Base-by-base conservation (phyloP, 805 yeast genomes). In the Candida berthetii region DNA sequence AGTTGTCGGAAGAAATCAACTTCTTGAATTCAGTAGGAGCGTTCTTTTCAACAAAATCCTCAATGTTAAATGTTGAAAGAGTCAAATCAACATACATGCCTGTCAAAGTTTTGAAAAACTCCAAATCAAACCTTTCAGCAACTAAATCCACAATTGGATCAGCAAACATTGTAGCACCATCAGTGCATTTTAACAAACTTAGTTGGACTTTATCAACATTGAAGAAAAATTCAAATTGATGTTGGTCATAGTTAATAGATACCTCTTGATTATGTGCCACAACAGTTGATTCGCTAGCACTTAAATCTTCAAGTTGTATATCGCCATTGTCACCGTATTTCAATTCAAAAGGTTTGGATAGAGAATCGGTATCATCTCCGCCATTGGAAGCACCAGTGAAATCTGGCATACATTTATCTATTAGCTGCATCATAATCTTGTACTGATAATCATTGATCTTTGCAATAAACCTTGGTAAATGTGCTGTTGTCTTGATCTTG, bases 371-470 rank as follows among this genome's bases (percentile, higher is more conserved):
- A 5, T 54, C 64, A 17, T 65, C 71, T 2, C 48, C 53, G 10
- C 66, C 68, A 4, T 47, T 44, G 27, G 44, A 31, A 7, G 31
- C 50, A 11, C 48, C 28, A 31, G n/a, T n/a, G n/a, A 57, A 48
- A 24, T 55, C 53, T 2, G 96, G 97, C 10, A 88, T 69, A 17
- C 82, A 76, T 9, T 69, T 74, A 38, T 83, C 84, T 28, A 91
- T 65, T 35, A 91, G 65, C 43, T 80, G 78, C 91, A 93, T 82
- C 53, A 93, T 67, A 1, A 88, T 78, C 59, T 88, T 85, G 64
- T 95, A 95, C 58, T 95, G 96, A 53, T 80, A 84, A 57, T 93
- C 98, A 50, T 86, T 86, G 54, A 93, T 58, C 25, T 85, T 74
- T 4, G 93, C 79, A 25, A 72, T 71, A 46, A 95, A 71, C 27